Percentiles rank a stretch among this genome's conserved stretches.
phyloP scores from a whole-genome alignment of 306 rosid genomes.

The Gastrolobium villosum region DNA sequence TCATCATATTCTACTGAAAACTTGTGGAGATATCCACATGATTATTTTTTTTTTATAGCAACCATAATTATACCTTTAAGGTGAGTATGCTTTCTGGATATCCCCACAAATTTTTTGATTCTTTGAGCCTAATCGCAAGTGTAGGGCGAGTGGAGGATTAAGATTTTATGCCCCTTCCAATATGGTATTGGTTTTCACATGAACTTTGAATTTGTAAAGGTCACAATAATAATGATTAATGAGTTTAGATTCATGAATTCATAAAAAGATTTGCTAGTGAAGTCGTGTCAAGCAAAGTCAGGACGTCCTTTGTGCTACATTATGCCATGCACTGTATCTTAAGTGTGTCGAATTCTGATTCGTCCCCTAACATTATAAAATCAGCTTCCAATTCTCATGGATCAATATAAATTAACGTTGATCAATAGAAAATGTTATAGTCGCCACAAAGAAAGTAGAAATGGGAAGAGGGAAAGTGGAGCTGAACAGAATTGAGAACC shows the following conservation, averaged over 20 bases:
- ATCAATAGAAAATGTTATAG: not conserved
- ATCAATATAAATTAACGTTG: not conserved
- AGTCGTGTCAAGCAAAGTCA: not conserved
- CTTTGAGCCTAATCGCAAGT: no score
- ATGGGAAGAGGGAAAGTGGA: conserved; percentile 73
- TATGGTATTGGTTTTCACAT: no score
- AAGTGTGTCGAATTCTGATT: not conserved
- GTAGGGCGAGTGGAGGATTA: no score
- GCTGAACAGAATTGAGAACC: conserved; percentile 68
- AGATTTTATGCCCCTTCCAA: no score
- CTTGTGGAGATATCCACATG: no score
- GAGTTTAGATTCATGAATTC: not conserved
- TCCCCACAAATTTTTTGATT: no score
- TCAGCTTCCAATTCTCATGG: not conserved
- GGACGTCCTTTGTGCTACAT: not conserved
- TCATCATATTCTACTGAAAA: no score
- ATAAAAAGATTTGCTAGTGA: conserved; percentile 17
- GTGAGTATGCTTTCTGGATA: no score
- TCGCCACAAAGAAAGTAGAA: not conserved
- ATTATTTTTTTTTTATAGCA: no score
- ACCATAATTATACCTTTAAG: no score
- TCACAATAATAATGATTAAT: conserved; percentile 21
- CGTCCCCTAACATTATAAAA: not conserved
- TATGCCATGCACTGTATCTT: not conserved
- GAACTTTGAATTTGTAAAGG: not conserved